These are phyloP conservation scores for Stemphylium lycopersici DNA, from an alignment of 2,329 filamentous ascomycete species.

Conservation along the genomic window DNA sequence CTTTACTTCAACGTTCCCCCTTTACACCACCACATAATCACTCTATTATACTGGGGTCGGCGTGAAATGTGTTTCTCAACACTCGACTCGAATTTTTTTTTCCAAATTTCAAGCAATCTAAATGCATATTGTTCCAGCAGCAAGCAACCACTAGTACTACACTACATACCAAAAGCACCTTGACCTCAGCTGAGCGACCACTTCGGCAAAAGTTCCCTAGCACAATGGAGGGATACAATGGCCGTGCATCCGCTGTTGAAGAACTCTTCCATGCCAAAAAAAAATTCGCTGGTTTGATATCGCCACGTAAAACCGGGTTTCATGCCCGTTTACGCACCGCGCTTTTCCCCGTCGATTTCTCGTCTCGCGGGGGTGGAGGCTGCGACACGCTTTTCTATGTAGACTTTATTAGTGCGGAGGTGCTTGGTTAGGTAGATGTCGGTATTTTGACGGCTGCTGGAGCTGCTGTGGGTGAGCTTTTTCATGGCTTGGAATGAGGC, in stretches of 20 bases:
- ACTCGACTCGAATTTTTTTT: too few relatives aligned
- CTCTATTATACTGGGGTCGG: not conserved
- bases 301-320: constrained; percentile 19
- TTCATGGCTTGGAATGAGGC: not conserved
- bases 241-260: not conserved
- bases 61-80: too few relatives aligned
- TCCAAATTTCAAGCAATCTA: not conserved
- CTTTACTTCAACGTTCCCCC: too few relatives aligned
- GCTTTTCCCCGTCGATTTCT: not conserved
- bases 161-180: not conserved
- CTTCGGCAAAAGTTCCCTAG: not conserved
- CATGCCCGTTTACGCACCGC: not conserved
- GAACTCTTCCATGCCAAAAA: constrained; percentile 13
- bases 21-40: not conserved
- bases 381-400: not conserved
- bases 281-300: constrained; percentile 26
- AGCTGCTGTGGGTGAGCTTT: not conserved
- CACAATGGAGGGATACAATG: constrained; percentile 5
- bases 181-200: constrained; percentile 7
- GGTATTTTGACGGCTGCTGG: not conserved
- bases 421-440: not conserved
- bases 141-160: not conserved
- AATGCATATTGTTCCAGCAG: not conserved
- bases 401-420: not conserved
- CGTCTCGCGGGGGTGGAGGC: not conserved